Evolutionary conservation across 352 stramenopile genomes (phyloP).

Genomic region (Phytophthora capsici): DNA sequence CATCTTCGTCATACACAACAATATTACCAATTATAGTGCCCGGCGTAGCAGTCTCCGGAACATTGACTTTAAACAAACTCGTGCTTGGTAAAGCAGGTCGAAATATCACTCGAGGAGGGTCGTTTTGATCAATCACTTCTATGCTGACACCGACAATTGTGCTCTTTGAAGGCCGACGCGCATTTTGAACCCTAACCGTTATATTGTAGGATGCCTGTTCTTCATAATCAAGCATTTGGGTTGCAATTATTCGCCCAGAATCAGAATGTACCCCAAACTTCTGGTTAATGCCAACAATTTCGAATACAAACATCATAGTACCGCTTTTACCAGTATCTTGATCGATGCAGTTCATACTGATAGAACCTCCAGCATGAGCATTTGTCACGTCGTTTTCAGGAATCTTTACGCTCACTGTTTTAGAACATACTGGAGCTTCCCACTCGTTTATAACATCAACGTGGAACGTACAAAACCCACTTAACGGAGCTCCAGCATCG

Average conservation of each 20-base stretch:
- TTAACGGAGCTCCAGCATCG: constrained; percentile 43
- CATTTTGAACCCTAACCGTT: constrained; percentile 25
- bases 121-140: constrained; percentile 20
- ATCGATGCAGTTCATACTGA: constrained; percentile 55
- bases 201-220: constrained; percentile 14
- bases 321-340: constrained; percentile 42
- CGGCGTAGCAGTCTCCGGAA: constrained; percentile 21
- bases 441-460: constrained; percentile 57
- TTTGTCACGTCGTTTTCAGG: constrained; percentile 42
- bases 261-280: constrained; percentile 10
- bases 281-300: constrained; percentile 24
- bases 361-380: constrained; percentile 31
- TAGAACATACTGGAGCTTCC: constrained; percentile 21
- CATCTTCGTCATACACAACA: constrained; percentile 30
- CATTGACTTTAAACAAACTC: neutral
- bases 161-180: constrained; percentile 19
- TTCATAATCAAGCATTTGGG: constrained; percentile 26
- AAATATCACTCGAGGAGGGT: constrained; percentile 24
- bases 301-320: constrained; percentile 44
- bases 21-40: constrained; percentile 23
- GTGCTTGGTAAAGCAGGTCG: constrained; percentile 15
- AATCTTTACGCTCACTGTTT: neutral
- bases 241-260: constrained; percentile 19
- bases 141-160: constrained; percentile 17
- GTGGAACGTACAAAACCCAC: constrained; percentile 35